Percentiles rank a stretch among this genome's conserved stretches.
Evolutionary conservation across 1,284 basidiomycete genomes (phyloP).

Genomic region (Erythrobasidium hasegawianum): DNA sequence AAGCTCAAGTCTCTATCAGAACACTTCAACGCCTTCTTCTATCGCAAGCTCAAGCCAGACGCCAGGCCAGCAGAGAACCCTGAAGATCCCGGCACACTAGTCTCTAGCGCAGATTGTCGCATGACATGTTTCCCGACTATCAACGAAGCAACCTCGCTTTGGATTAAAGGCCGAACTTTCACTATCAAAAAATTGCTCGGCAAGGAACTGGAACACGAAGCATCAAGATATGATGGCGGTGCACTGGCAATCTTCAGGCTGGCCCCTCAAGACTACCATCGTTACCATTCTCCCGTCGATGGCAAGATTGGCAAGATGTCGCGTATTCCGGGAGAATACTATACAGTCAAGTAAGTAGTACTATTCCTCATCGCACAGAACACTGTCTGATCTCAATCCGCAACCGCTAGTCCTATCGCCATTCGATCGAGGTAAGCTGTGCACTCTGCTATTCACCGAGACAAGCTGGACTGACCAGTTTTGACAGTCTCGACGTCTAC

Average conservation of each 20-base stretch:
- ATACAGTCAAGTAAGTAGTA: conserved; percentile 66
- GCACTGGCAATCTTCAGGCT: conserved; percentile 79
- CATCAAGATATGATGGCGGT: conserved; percentile 69
- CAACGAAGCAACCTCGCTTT: conserved; percentile 75
- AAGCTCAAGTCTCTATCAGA: conserved; percentile 53
- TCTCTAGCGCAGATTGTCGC: conserved; percentile 87
- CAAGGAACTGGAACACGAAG: conserved; percentile 65
- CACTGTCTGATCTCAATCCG: conserved; percentile 58
- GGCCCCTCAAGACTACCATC: conserved; percentile 92
- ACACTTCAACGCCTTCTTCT: conserved; percentile 84
- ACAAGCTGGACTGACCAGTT: not conserved
- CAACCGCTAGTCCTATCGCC: conserved; percentile 46
- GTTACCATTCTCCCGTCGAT: conserved; percentile 53
- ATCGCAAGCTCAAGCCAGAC: conserved; percentile 60
- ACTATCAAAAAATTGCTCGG: conserved; percentile 74
- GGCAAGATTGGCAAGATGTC: conserved; percentile 67
- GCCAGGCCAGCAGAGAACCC: conserved; percentile 65
- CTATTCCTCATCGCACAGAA: no score
- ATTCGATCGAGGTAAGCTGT: conserved; percentile 41
- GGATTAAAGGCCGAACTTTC: conserved; percentile 98
- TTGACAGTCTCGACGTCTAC: conserved; percentile 71
- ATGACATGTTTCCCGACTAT: conserved; percentile 89
- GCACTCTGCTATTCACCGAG: not conserved
- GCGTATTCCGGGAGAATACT: conserved; percentile 79
- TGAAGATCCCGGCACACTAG: conserved; percentile 65